phyloP scores from a whole-genome alignment of 805 yeast species.

The Metschnikowia lachancei region DNA sequence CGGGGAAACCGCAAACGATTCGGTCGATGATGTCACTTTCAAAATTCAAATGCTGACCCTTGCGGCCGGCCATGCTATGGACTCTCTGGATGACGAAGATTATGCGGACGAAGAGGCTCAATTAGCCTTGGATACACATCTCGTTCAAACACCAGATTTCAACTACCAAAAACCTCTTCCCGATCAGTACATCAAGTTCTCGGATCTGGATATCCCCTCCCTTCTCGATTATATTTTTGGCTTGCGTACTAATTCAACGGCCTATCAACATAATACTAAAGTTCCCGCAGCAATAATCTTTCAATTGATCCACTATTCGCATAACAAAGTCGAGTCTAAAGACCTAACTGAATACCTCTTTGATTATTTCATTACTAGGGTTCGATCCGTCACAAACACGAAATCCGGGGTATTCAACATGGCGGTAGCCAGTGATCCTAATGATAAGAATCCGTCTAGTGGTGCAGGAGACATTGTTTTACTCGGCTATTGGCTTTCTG shows the following conservation, averaged over 20 bases:
- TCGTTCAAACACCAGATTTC: constrained; percentile 40
- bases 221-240: constrained; percentile 48
- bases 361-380: constrained; percentile 58
- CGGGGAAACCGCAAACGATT: constrained; percentile 24
- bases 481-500: constrained; percentile 86
- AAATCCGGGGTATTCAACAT: constrained; percentile 56
- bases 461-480: constrained; percentile 63
- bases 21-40: constrained; percentile 35
- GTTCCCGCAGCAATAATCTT: constrained; percentile 68
- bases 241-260: constrained; percentile 39
- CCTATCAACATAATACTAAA: constrained; percentile 46
- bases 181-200: constrained; percentile 60
- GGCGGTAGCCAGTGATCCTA: constrained; percentile 26
- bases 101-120: constrained; percentile 27
- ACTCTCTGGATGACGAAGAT: constrained; percentile 22
- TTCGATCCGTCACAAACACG: constrained; percentile 58
- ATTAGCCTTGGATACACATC: constrained; percentile 28
- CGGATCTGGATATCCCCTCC: constrained; percentile 54
- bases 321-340: constrained; percentile 51
- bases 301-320: constrained; percentile 70
- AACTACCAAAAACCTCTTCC: constrained; percentile 55
- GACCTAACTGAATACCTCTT: constrained; percentile 58
- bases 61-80: constrained; percentile 20
- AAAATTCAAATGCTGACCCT: constrained; percentile 36
- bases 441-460: constrained; percentile 13